These are phyloP conservation scores for Debaryomyces sp. DNA, from an alignment of 1,139 yeast genomes.

Conservation along the genomic window DNA sequence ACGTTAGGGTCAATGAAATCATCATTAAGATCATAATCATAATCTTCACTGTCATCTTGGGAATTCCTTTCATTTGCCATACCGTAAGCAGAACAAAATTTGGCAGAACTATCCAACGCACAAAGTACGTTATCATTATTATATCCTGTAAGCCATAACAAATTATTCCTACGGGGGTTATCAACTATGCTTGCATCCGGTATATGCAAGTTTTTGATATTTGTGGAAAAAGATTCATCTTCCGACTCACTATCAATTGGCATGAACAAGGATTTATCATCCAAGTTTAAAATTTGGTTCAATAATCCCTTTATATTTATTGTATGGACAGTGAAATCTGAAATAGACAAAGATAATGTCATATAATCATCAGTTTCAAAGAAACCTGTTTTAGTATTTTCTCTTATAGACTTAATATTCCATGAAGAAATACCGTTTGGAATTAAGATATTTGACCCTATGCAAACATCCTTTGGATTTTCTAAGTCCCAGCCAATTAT, in stretches of 20 bases:
- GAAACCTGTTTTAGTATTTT: conserved; percentile 11
- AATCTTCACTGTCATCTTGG: background rate
- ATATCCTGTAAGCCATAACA: conserved; percentile 18
- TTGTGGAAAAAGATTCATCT: background rate
- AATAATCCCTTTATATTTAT: conserved; percentile 36
- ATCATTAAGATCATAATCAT: conserved; percentile 3
- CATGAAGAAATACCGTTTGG: conserved; percentile 44
- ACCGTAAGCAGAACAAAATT: conserved; percentile 30
- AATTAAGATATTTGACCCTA: conserved; percentile 33
- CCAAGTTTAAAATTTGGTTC: conserved; percentile 16
- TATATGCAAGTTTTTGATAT: conserved; percentile 7
- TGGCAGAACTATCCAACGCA: conserved; percentile 28
- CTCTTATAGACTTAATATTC: conserved; percentile 18
- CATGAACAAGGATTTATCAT: conserved; percentile 15
- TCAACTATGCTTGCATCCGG: conserved; percentile 9
- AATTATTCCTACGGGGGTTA: conserved; percentile 7
- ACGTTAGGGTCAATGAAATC: conserved; percentile 4
- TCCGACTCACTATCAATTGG: background rate
- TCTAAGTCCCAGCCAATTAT: conserved; percentile 33
- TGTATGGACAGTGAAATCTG: conserved; percentile 39
- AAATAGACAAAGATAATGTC: conserved; percentile 35
- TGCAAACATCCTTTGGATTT: conserved; percentile 29
- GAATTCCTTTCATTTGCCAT: conserved; percentile 9
- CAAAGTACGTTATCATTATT: conserved; percentile 35
- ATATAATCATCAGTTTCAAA: conserved; percentile 30